These are phyloP conservation scores for Didymella pinodella DNA, from an alignment of 2,329 filamentous ascomycete genomes.

Conservation along the genomic window DNA sequence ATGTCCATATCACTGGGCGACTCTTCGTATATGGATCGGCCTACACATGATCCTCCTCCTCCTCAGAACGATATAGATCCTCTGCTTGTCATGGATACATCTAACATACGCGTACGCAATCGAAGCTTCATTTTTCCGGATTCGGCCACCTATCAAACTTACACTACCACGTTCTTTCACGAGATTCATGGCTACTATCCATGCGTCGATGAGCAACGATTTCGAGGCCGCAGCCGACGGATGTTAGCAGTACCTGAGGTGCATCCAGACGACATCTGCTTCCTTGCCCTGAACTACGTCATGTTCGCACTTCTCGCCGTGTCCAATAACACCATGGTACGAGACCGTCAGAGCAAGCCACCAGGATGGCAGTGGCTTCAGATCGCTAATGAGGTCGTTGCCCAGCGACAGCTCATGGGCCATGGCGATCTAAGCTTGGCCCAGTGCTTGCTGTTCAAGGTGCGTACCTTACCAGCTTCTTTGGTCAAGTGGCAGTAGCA, in stretches of 20 bases:
- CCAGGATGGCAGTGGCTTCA: slow-evolving; percentile 44
- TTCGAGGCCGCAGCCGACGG: slow-evolving; percentile 33
- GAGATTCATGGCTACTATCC: slow-evolving; percentile 39
- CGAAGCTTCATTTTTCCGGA: slow-evolving; percentile 34
- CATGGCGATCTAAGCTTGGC: slow-evolving; percentile 35
- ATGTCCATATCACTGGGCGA: slow-evolving; percentile 36
- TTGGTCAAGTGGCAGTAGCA: background rate
- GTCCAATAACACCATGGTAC: slow-evolving; percentile 21
- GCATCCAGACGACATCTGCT: slow-evolving; percentile 30
- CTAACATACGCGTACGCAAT: slow-evolving; percentile 21
- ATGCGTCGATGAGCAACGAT: slow-evolving; percentile 42
- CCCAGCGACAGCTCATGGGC: slow-evolving; percentile 34
- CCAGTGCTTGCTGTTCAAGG: slow-evolving; percentile 42
- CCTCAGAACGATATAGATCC: slow-evolving; percentile 11
- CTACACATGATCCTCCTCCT: background rate
- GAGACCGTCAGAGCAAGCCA: slow-evolving; percentile 11
- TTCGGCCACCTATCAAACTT: slow-evolving; percentile 33
- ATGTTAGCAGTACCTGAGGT: slow-evolving; percentile 33
- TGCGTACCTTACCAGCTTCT: slow-evolving; percentile 12
- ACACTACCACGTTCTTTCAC: slow-evolving; percentile 40
- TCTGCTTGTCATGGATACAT: background rate
- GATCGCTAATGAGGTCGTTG: slow-evolving; percentile 39
- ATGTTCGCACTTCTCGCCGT: slow-evolving; percentile 34
- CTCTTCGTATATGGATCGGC: slow-evolving; percentile 29
- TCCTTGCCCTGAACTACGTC: slow-evolving; percentile 43